Base-by-base conservation (phyloP, 148 eudicot genomes). In the Camellia lanceoleosa region DNA sequence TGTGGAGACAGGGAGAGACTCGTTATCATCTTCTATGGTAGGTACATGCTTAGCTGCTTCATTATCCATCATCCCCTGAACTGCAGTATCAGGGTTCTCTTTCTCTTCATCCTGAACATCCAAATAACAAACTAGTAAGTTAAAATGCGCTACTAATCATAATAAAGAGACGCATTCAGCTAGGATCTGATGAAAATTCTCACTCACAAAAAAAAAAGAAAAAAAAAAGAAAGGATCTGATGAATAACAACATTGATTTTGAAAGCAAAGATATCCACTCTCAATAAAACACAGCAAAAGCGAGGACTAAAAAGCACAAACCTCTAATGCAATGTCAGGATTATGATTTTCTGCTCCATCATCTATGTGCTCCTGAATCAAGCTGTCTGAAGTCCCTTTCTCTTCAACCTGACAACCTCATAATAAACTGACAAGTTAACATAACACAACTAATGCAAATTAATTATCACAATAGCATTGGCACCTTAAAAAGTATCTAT, bases 381-480 rank as follows among this genome's bases (percentile, higher is more conserved):
- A 80, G 74, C 59, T 47, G 63, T 73, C 78, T 18, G 78, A 76
- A 43, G 82, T 65, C 49, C 82, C 88, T 75, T 19, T 47, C 71
- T 80, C 89, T 67, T 81, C 87, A 77, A 75, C 79, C 91, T 86
- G 85, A 71, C 69, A 78, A 82, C 18, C 72, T 30, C 43, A 72
- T 47, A 63, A 70, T 7, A 42, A 68, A n/a, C 4, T 52, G 42
- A 59, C 43, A 60, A 78, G 67, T 74, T 55, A 60, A 23, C 52
- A 74, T 68, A 54, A 47, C 13, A 64, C 15, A 60, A 62, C 81
- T 8, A 49, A 52, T 44, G 15, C 52, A 69, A 41, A 70, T 43
- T 18, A 0, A 43, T 43, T 68, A 56, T 70, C 15, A 5, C 9
- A 60, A 75, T 61, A 60, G 43, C 41, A 68, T 41, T 13, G 44